Base-by-base conservation (phyloP, 768 basidiomycete genomes). In the Pleurotus eryngii region DNA sequence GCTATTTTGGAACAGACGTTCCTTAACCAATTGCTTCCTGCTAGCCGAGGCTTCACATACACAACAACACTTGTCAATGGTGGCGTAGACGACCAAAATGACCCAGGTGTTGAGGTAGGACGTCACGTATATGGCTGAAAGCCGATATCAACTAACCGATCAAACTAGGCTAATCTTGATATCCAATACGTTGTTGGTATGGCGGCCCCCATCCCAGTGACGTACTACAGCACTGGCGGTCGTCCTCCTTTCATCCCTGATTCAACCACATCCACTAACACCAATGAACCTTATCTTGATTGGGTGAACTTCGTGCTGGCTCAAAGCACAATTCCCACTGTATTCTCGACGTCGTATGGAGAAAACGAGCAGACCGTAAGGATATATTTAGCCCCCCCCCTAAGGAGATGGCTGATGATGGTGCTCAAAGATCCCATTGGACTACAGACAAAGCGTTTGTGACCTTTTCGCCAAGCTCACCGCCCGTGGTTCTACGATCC, bases 301-400 rank as follows among this genome's bases (percentile, higher is more conserved):
- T 85, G 83, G 83, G 63, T 85, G 6, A 70, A 81, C 38, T 80
- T 75, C 55, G 51, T 85, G 5, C 61, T 74, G 0, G 59, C 61
- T 15, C 74, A 78, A n/a, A 56, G 65, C 2, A 65, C 62, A 6
- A 65, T 77, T 1, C 80, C 82, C 9, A 74, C 76, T 61, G 74
- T 77, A 0, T 78, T 85, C 37, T 76, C 79, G 0, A 82, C 79
- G 0, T 80, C 78, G 49, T 85, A 85, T 61, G 79, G 73, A 0
- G 83, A 85, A 24, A 71, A 78, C 48, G 84, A 85, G 54, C 82
- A 83, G 56, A 79, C 80, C 3, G 81, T 80, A 49, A 43, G 50
- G 18, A 4, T 14, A 11, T 26, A 24, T 12, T n/a, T 43, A 6
- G 8, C 18, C 38, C n/a, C 8, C 8, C 12, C 12, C 26, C 20